phyloP scores from a whole-genome alignment of 2,329 filamentous ascomycete genomes.

The Xylaria multiplex region DNA sequence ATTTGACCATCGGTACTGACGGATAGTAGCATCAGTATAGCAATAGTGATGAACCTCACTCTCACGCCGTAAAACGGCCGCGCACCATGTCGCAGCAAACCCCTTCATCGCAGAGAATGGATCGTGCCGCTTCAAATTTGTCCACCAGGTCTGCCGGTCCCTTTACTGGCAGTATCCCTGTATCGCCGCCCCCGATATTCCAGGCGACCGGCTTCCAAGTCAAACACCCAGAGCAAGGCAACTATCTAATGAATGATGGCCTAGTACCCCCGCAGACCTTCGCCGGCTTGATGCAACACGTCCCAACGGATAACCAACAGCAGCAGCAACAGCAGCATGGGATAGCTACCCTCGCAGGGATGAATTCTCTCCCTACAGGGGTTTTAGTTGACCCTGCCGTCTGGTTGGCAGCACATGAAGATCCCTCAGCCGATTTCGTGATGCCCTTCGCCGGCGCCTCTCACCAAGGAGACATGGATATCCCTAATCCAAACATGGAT shows the following conservation, averaged over 20 bases:
- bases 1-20: conserved; percentile 41
- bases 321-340: conserved; percentile 46
- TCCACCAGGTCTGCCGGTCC: conserved; percentile 54
- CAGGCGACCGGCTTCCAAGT: conserved; percentile 36
- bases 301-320: conserved; percentile 44
- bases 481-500: conserved; percentile 43
- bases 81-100: conserved; percentile 51
- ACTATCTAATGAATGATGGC: conserved; percentile 50
- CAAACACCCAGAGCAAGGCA: conserved; percentile 42
- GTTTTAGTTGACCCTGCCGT: conserved; percentile 54
- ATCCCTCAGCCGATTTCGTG: conserved; percentile 29
- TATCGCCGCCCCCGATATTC: conserved; percentile 50
- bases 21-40: conserved; percentile 42
- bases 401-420: conserved; percentile 51
- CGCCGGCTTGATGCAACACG: conserved; percentile 42
- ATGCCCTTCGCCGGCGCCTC: conserved; percentile 31
- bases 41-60: conserved; percentile 40
- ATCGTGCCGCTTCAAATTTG: conserved; percentile 56
- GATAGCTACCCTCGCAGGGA: conserved; percentile 53
- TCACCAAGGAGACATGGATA: conserved; percentile 40
- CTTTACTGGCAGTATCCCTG: conserved; percentile 51
- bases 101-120: conserved; percentile 54
- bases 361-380: conserved; percentile 39
- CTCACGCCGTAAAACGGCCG: conserved; percentile 48
- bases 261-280: conserved; percentile 44